Percentiles rank a stretch among this genome's conserved stretches.
phyloP scores from a whole-genome alignment of 306 rosid genomes.

The Cyclanthera cordifolia region DNA sequence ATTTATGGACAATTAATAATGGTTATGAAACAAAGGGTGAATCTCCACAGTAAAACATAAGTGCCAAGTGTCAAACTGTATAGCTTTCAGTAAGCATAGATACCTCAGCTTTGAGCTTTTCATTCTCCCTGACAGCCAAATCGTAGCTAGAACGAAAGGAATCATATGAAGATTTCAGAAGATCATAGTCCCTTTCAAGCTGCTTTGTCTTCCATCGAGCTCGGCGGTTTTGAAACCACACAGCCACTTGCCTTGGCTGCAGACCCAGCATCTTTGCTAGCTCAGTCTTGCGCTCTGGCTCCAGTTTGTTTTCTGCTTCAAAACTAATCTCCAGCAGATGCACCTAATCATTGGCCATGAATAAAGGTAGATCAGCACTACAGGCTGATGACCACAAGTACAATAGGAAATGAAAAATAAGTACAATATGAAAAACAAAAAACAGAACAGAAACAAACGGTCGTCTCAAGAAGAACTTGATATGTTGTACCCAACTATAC shows the following conservation, averaged over 20 bases:
- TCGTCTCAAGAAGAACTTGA: neutral
- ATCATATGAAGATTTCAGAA: constrained; percentile 74
- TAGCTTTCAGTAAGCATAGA: constrained; percentile 9
- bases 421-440: neutral
- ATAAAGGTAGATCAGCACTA: neutral
- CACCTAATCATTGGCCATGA: constrained; percentile 35
- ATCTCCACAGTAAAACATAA: neutral
- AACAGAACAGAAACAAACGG: neutral
- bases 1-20: neutral
- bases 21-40: neutral
- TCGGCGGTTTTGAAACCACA: constrained; percentile 98
- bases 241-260: constrained; percentile 97
- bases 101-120: constrained; percentile 87
- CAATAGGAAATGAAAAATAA: neutral
- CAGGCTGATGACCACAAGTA: too few relatives aligned
- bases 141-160: constrained; percentile 57
- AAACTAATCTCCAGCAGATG: constrained; percentile 87
- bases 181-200: constrained; percentile 88
- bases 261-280: constrained; percentile 89
- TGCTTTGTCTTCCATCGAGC: constrained; percentile 99
- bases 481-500: neutral
- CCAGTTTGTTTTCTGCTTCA: constrained; percentile 95
- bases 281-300: constrained; percentile 81
- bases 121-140: constrained; percentile 61
- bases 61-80: neutral